Base-by-base conservation (phyloP, 345 rosid species). In the Punica granatum region DNA sequence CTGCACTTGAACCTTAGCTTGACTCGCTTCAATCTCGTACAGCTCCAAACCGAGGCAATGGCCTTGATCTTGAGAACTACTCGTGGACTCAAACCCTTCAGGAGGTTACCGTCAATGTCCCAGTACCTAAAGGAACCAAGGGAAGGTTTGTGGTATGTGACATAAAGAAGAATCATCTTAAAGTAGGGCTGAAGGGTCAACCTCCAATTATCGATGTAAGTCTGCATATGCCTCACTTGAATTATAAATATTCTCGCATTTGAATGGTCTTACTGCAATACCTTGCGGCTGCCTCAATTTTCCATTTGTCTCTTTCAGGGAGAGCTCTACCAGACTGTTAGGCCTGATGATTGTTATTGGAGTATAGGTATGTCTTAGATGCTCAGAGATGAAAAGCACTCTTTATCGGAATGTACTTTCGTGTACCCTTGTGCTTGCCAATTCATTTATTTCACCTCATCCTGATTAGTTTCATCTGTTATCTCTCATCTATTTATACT, bases 301-400 rank as follows among this genome's bases (percentile, higher is more conserved):
- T 26, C 35, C 31, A 0, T 64, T 23, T 25, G 3, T 65, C 25
- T 23, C 70, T 77, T 72, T 36, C 74, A 94, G 99, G 96, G 94
- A 48, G 94, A 89, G 48, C 87, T 87, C 46, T 75, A 73, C 78
- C 76, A 80, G 65, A 59, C 78, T 56, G 75, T 93, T 65, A 93
- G 85, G 80, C 90, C 88, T 44, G 96, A 90, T 67, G 98, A 90
- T 72, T 84, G 92, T 71, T 90, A 84, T 63, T 93, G 98, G 98
- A 93, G 94, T 77, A 79, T 89, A 67, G 98, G 99, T 91, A 84
- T 53, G 79, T 73, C 39, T 31, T 37, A 28, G 16, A 63, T 32
- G 63, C 39, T 13, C n/a, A 19, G 8, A 12, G 36, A 30, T 60
- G 63, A 15, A 30, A 35, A 30, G 7, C n/a, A n/a, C 63, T 15